These are phyloP conservation scores for Gynostemma pentaphyllum DNA, from an alignment of 306 rosid species.

Conservation along the genomic window DNA sequence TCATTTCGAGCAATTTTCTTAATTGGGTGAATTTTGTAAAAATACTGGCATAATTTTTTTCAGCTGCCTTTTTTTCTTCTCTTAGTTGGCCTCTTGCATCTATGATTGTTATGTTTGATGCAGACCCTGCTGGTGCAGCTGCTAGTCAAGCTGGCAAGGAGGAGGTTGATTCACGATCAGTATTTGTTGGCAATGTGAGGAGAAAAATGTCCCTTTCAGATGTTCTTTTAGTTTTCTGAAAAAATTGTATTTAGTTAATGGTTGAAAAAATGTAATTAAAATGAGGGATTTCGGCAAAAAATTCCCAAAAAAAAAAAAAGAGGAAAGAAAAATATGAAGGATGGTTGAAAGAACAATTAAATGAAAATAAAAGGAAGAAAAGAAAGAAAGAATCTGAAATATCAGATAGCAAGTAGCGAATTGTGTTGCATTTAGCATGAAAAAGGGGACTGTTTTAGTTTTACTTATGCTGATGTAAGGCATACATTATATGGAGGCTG, in stretches of 20 bases:
- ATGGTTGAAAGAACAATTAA: neutral
- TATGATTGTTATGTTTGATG: neutral
- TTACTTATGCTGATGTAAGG: slow-evolving; percentile 19
- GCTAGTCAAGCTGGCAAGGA: slow-evolving; percentile 72
- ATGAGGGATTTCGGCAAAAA: neutral
- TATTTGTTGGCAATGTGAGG: slow-evolving; percentile 93
- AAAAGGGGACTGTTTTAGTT: neutral
- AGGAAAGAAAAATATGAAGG: slow-evolving; percentile 5
- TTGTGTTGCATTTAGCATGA: neutral
- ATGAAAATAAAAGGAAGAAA: slow-evolving; percentile 10
- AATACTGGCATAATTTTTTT: neutral
- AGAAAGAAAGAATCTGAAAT: neutral
- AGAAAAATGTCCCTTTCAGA: neutral
- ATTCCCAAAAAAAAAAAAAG: neutral
- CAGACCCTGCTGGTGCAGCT: slow-evolving; percentile 66
- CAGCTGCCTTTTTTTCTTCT: neutral
- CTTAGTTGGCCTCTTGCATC: neutral
- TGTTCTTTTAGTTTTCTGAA: neutral
- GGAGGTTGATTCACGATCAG: slow-evolving; percentile 78
- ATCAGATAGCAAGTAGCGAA: neutral
- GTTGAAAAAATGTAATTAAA: slow-evolving; percentile 1
- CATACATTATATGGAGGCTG: slow-evolving; percentile 23
- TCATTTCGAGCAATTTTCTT: neutral
- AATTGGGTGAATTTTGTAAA: neutral
- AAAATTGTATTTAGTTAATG: neutral